These are phyloP conservation scores for Ilex aquifolium DNA, from an alignment of 257 asterid species.

Conservation along the genomic window DNA sequence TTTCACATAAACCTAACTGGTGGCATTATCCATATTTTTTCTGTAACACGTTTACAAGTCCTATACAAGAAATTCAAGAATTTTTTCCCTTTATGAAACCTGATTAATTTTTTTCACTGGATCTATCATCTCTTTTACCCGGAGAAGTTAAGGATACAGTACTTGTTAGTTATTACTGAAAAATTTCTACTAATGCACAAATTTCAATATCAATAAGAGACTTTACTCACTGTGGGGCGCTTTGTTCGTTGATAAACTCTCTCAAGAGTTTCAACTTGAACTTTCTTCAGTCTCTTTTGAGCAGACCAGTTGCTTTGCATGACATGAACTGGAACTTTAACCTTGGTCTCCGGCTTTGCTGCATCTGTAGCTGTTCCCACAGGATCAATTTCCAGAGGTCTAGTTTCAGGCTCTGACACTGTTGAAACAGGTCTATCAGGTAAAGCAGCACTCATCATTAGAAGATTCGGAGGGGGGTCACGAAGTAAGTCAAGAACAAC, in stretches of 20 bases:
- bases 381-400: slow-evolving; percentile 27
- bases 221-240: slow-evolving; percentile 85
- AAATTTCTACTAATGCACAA: slow-evolving; percentile 1
- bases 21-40: too few relatives aligned
- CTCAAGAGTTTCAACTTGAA: slow-evolving; percentile 80
- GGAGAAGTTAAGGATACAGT: too few relatives aligned
- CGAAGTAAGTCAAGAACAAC: slow-evolving; percentile 72
- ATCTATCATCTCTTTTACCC: too few relatives aligned
- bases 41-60: too few relatives aligned
- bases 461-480: slow-evolving; percentile 81
- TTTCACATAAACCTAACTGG: too few relatives aligned
- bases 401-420: slow-evolving; percentile 33
- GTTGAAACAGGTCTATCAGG: slow-evolving; percentile 66
- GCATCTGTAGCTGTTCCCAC: slow-evolving; percentile 24
- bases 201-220: background rate
- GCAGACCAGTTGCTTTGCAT: slow-evolving; percentile 79
- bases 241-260: slow-evolving; percentile 65
- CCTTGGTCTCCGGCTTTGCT: slow-evolving; percentile 31
- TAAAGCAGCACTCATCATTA: slow-evolving; percentile 74
- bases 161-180: too few relatives aligned
- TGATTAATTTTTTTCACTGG: too few relatives aligned
- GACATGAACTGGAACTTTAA: slow-evolving; percentile 65
- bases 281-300: slow-evolving; percentile 81
- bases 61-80: too few relatives aligned
- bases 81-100: too few relatives aligned